These are phyloP conservation scores for Pisolithus orientalis DNA, from an alignment of 768 basidiomycete genomes.

Conservation along the genomic window DNA sequence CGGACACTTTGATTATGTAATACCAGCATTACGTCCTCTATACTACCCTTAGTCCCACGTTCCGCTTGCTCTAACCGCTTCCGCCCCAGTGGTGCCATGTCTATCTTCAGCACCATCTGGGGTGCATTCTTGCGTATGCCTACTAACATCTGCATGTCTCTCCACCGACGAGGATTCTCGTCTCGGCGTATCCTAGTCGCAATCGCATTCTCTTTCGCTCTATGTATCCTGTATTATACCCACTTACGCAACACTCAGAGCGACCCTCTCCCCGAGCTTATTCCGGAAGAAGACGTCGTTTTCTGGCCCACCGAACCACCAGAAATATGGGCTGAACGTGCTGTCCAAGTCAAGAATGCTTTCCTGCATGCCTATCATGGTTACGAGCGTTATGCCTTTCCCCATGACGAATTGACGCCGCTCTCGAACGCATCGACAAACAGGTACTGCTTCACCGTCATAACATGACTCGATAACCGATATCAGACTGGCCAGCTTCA, in stretches of 20 bases:
- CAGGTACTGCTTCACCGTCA: conserved; percentile 37
- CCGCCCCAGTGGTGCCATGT: conserved; percentile 3
- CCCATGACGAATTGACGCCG: conserved; percentile 59
- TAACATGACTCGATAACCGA: not conserved
- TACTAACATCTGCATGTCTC: not conserved
- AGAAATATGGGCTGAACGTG: conserved; percentile 45
- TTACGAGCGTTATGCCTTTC: conserved; percentile 55
- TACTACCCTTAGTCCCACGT: not conserved
- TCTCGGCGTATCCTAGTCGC: conserved; percentile 19
- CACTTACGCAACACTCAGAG: not conserved
- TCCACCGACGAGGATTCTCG: conserved; percentile 13
- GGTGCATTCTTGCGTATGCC: not conserved
- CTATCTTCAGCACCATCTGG: not conserved
- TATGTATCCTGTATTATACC: conserved; percentile 17
- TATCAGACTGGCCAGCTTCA: conserved; percentile 47
- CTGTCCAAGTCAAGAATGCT: conserved; percentile 51
- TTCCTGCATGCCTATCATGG: conserved; percentile 65
- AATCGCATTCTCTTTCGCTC: conserved; percentile 6
- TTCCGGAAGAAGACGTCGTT: conserved; percentile 10
- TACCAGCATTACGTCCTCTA: too few relatives aligned
- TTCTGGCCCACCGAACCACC: conserved; percentile 24
- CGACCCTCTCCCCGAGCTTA: not conserved
- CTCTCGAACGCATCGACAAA: conserved; percentile 40
- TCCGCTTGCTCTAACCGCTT: not conserved
- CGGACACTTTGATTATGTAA: too few relatives aligned